Conservation (phyloP, 2,329 filamentous ascomycete species). For the Fusarium mexicanum region DNA sequence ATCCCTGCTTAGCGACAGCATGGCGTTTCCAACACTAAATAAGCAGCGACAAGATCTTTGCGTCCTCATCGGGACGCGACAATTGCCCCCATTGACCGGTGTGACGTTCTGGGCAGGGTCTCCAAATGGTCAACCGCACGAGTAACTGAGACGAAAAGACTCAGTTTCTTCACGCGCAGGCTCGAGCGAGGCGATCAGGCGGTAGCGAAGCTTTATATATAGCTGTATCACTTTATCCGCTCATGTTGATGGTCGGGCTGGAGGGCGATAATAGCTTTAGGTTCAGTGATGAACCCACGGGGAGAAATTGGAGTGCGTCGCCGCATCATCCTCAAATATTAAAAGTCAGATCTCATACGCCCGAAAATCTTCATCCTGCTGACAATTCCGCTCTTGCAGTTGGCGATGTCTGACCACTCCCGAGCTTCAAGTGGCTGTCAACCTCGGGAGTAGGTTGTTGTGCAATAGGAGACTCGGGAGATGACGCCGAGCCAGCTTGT, state of each 20-base stretch:
- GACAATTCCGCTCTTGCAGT: not conserved
- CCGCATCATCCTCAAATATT: rapidly evolving
- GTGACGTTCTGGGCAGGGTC: not conserved
- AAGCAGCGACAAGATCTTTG: too few species aligned
- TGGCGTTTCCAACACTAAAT: too few species aligned
- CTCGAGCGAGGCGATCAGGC: rapidly evolving
- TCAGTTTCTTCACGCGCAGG: not conserved
- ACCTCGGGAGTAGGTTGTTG: not conserved
- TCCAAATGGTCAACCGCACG: not conserved
- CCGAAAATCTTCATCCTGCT: not conserved
- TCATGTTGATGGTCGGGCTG: rapidly evolving
- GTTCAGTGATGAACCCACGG: not conserved
- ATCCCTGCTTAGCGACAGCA: too few species aligned
- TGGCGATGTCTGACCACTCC: not conserved
- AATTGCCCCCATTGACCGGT: not conserved
- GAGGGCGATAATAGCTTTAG: not conserved
- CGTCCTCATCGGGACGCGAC: too few species aligned
- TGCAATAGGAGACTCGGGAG: not conserved
- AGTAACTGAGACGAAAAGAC: not conserved
- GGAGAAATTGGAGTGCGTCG: not conserved
- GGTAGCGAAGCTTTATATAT: rapidly evolving
- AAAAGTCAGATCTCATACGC: rapidly evolving
- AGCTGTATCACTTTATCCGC: not conserved
- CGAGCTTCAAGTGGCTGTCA: not conserved
- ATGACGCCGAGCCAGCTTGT: not conserved